Evolutionary conservation across 306 rosid species (phyloP).

Genomic region (Castanea crenata): DNA sequence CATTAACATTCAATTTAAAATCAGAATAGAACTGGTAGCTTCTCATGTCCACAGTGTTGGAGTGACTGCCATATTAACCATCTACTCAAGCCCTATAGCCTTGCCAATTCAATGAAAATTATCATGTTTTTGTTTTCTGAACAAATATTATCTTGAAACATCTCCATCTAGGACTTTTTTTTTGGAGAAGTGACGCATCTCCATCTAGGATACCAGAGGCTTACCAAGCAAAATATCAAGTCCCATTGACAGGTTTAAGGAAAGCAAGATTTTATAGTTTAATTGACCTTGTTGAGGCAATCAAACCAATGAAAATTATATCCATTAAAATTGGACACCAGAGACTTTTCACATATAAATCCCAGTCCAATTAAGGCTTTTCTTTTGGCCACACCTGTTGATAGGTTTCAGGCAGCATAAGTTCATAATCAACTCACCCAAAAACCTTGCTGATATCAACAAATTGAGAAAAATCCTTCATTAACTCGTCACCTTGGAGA

Average conservation of each 20-base stretch:
- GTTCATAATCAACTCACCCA: neutral
- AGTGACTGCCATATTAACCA: neutral
- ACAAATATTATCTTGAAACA: neutral
- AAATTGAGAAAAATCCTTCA: neutral
- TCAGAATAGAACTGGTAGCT: neutral
- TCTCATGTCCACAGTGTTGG: neutral
- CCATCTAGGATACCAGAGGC: neutral
- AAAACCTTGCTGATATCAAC: neutral
- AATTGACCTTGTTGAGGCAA: neutral
- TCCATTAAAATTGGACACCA: neutral
- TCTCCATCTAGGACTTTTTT: neutral
- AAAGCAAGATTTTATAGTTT: neutral
- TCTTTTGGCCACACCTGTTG: neutral
- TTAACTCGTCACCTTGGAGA: neutral
- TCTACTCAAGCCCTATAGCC: no score
- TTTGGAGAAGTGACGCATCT: neutral
- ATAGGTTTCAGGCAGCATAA: neutral
- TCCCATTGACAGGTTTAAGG: neutral
- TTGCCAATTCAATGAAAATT: neutral
- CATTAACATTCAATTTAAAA: neutral
- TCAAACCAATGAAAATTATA: neutral
- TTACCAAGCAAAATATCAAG: neutral
- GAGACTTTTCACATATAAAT: neutral
- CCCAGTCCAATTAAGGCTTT: neutral
- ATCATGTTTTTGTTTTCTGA: neutral